Evolutionary conservation across 345 rosid species (phyloP).

Genomic region (Raphanus sativus): DNA sequence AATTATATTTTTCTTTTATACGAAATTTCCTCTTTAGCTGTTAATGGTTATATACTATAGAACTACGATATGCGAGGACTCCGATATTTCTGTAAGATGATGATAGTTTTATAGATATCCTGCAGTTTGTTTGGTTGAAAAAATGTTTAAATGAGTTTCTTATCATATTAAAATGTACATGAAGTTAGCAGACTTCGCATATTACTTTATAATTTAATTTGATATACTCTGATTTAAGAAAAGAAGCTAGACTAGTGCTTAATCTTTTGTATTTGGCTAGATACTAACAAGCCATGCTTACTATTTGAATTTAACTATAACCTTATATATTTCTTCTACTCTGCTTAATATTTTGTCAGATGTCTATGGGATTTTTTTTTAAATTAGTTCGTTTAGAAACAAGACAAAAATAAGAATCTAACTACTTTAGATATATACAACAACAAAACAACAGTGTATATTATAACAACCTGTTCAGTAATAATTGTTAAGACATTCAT

Average conservation of each 20-base stretch:
- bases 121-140: neutral
- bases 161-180: neutral
- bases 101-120: neutral
- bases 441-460: neutral
- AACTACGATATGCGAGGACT: neutral
- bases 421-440: constrained; percentile 10
- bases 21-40: neutral
- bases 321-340: neutral
- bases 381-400: neutral
- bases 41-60: neutral
- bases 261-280: neutral
- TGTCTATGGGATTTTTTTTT: neutral
- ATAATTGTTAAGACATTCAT: constrained; percentile 13
- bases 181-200: neutral
- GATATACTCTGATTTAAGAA: neutral
- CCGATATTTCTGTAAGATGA: neutral
- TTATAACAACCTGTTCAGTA: constrained; percentile 9
- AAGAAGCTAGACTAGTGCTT: neutral
- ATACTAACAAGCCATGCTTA: neutral
- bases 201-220: neutral
- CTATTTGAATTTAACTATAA: neutral
- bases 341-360: neutral
- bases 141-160: neutral
- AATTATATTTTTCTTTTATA: neutral
- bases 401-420: constrained; percentile 4